phyloP scores from a whole-genome alignment of 1,139 yeast genomes.

The Blastobotrys apis region DNA sequence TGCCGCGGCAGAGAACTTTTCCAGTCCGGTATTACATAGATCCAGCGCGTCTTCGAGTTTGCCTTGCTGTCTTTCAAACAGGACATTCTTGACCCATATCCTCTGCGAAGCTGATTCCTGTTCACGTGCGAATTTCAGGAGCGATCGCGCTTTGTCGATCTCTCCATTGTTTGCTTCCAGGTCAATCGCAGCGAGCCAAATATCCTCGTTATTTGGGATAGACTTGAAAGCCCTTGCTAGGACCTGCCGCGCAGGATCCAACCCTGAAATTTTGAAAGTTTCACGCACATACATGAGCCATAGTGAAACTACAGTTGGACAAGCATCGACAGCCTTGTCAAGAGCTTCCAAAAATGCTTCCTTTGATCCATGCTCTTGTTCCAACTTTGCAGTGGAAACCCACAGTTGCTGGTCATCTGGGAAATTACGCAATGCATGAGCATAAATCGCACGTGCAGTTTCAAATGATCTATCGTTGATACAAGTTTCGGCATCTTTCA shows the following conservation, averaged over 20 bases:
- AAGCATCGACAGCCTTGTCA: conserved; percentile 46
- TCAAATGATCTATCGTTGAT: conserved; percentile 32
- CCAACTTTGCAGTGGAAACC: conserved; percentile 48
- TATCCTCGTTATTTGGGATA: conserved; percentile 46
- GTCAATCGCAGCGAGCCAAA: conserved; percentile 71
- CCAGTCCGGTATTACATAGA: conserved; percentile 45
- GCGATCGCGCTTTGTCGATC: conserved; percentile 40
- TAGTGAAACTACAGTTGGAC: conserved; percentile 50
- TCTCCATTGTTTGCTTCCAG: conserved; percentile 48
- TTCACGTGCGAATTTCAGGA: conserved; percentile 43
- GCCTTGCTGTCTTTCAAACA: conserved; percentile 45
- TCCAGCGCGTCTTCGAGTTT: conserved; percentile 37
- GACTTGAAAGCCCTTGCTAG: conserved; percentile 45
- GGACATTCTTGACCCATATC: conserved; percentile 62
- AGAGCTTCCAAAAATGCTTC: conserved; percentile 46
- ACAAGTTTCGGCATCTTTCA: conserved; percentile 34
- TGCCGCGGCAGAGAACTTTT: conserved; percentile 43
- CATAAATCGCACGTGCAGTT: conserved; percentile 48
- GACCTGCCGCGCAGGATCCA: conserved; percentile 50
- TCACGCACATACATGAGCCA: conserved; percentile 73
- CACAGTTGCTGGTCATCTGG: conserved; percentile 54
- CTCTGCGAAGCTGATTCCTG: conserved; percentile 40
- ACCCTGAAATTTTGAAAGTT: conserved; percentile 47
- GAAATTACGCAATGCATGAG: conserved; percentile 42
- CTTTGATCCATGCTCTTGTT: conserved; percentile 38